These are phyloP conservation scores for Conticribra weissflogii DNA, from an alignment of 108 stramenopile species.

Conservation along the genomic window DNA sequence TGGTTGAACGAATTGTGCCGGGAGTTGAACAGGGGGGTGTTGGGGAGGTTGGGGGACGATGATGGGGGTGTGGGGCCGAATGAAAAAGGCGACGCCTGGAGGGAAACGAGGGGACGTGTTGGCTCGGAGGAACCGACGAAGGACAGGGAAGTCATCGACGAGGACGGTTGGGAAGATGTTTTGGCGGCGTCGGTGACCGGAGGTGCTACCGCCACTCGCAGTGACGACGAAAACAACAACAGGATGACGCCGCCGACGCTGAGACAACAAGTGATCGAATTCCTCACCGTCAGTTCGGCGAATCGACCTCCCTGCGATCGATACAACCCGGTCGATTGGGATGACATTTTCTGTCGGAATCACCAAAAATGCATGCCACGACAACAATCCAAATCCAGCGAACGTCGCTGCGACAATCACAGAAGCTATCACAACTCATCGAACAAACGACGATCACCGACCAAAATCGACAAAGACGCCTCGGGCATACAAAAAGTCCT, in stretches of 20 bases:
- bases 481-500: constrained; percentile 1
- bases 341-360: background rate
- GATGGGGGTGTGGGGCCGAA: background rate
- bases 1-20: constrained; percentile 59
- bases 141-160: background rate
- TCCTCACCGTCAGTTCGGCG: constrained; percentile 34
- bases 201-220: constrained; percentile 1
- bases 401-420: background rate
- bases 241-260: constrained; percentile 7
- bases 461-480: background rate
- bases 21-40: constrained; percentile 31
- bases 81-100: no score
- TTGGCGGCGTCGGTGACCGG: background rate
- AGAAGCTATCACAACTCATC: background rate
- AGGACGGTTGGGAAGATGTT: constrained; percentile 19
- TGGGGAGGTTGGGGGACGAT: background rate
- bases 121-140: no score
- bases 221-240: background rate
- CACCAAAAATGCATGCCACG: no score
- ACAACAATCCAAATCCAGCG: background rate
- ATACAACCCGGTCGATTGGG: constrained; percentile 30
- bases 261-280: constrained; percentile 42
- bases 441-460: background rate
- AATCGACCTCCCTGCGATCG: constrained; percentile 58
- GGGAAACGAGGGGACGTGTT: no score